These are phyloP conservation scores for Melaleuca alternifolia DNA, from an alignment of 345 rosid species.

Conservation along the genomic window DNA sequence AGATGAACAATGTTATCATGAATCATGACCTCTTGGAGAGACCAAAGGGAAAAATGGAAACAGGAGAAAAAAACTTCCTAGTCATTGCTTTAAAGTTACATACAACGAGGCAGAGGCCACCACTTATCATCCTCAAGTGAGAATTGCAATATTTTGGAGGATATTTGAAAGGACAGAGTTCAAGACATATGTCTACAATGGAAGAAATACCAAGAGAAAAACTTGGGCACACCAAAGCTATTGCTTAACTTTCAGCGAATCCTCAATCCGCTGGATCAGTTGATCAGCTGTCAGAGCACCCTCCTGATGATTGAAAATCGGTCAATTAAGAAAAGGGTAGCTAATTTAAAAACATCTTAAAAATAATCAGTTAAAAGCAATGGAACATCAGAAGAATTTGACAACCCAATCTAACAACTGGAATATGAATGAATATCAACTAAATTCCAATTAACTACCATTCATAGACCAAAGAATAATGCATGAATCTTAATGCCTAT, in stretches of 20 bases:
- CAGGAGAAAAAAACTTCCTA: not conserved
- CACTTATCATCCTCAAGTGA: not conserved
- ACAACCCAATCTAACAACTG: not conserved
- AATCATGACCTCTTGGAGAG: not conserved
- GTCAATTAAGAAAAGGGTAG: not conserved
- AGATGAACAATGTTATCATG: not conserved
- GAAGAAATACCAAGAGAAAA: not conserved
- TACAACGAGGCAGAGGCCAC: not conserved
- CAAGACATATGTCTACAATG: not conserved
- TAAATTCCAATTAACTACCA: not conserved
- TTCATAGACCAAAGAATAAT: not conserved
- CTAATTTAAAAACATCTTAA: not conserved
- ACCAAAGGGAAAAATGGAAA: not conserved
- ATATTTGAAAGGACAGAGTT: not conserved
- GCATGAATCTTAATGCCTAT: not conserved
- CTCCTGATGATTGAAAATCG: slow-evolving; percentile 31
- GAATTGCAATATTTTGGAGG: not conserved
- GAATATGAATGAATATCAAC: not conserved
- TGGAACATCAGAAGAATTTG: not conserved
- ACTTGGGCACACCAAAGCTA: slow-evolving; percentile 19
- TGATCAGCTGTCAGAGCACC: slow-evolving; percentile 68
- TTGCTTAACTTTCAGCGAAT: slow-evolving; percentile 50
- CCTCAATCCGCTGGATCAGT: slow-evolving; percentile 60
- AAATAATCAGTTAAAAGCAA: not conserved
- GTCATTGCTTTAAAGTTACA: not conserved